Percentiles rank a stretch among this genome's conserved stretches.
Evolutionary conservation across 306 rosid species (phyloP).

Genomic region (Pachyrhizus erosus): DNA sequence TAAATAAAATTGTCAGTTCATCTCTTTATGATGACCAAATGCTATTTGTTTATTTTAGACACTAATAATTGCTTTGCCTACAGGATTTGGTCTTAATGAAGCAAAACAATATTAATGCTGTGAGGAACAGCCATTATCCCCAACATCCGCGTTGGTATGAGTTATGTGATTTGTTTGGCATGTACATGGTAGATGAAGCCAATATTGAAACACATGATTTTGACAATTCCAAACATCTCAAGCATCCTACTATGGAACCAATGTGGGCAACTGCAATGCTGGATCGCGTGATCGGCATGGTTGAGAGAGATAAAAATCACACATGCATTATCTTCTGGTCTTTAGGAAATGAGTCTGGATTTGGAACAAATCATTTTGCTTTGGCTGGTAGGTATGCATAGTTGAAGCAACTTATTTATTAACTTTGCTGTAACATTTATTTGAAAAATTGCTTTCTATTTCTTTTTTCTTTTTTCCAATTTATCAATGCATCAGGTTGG

Average conservation of each 20-base stretch:
- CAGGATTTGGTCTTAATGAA: slow-evolving; percentile 96
- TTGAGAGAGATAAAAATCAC: slow-evolving; percentile 97
- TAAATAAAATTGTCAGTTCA: not conserved
- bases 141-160: slow-evolving; percentile 99
- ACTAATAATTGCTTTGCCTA: slow-evolving; percentile 32
- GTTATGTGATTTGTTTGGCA: slow-evolving; percentile 89
- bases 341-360: slow-evolving; percentile 92
- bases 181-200: slow-evolving; percentile 99
- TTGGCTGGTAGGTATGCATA: slow-evolving; percentile 73
- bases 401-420: not conserved
- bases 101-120: slow-evolving; percentile 90
- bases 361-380: slow-evolving; percentile 94
- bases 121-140: slow-evolving; percentile 98
- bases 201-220: slow-evolving; percentile 95
- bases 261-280: slow-evolving; percentile 93
- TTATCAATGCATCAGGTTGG: slow-evolving; percentile 69
- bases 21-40: slow-evolving; percentile 1
- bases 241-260: slow-evolving; percentile 91
- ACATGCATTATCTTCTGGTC: slow-evolving; percentile 92
- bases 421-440: not conserved
- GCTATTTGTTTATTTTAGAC: slow-evolving; percentile 13
- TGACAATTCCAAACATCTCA: slow-evolving; percentile 68
- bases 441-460: not conserved
- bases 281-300: slow-evolving; percentile 98
- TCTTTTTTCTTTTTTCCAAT: not conserved